Evolutionary conservation across 169 alveolate genomes (phyloP).

Genomic region (Plasmodium vinckei): DNA sequence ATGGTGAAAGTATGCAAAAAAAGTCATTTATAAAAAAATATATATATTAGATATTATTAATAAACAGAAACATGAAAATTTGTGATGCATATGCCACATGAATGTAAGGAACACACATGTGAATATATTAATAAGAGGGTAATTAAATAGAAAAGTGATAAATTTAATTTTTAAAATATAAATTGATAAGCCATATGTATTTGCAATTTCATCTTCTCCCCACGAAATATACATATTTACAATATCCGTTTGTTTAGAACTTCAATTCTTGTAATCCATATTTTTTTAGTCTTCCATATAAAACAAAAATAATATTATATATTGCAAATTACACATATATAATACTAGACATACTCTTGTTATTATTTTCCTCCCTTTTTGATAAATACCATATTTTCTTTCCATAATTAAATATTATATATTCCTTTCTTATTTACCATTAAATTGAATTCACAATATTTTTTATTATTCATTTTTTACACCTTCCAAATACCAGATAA

Average conservation of each 20-base stretch:
- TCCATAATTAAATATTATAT: too few species aligned
- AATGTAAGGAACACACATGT: background rate
- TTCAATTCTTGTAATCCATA: too few species aligned
- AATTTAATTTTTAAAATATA: conserved; percentile 42
- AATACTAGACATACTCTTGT: conserved; percentile 14
- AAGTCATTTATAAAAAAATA: too few species aligned
- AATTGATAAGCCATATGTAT: conserved; percentile 17
- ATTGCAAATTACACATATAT: conserved; percentile 38
- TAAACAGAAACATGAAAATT: too few species aligned
- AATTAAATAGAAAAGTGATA: conserved; percentile 26
- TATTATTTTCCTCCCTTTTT: conserved; percentile 1
- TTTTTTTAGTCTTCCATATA: too few species aligned
- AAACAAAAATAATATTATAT: conserved; percentile 12
- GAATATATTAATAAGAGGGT: conserved; percentile 3
- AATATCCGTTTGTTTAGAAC: too few species aligned
- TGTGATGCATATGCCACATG: background rate
- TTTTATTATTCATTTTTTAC: background rate
- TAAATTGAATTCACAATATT: conserved; percentile 15
- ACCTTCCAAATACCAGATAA: background rate
- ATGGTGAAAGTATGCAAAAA: too few species aligned
- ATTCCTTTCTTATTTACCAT: background rate
- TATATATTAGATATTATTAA: too few species aligned
- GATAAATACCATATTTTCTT: background rate
- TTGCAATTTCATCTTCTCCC: background rate
- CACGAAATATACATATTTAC: too few species aligned